A percentile compares a stretch with the other conserved stretches of the same genome.
phyloP scores from a whole-genome alignment of 2,329 filamentous ascomycete genomes.

The Intubia oerlemansii region DNA sequence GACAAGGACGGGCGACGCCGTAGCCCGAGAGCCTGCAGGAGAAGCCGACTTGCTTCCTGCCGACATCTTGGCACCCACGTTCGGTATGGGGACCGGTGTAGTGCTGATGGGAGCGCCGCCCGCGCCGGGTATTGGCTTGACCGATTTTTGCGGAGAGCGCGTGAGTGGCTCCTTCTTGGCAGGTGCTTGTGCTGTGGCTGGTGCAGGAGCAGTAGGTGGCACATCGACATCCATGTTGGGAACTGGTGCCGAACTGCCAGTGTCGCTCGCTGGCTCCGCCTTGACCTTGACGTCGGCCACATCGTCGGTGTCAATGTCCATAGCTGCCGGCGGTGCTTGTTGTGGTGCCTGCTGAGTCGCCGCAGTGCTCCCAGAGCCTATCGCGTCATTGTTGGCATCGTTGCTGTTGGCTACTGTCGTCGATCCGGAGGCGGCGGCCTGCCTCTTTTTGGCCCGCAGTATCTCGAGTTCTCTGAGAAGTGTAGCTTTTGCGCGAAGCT shows the following conservation, averaged over 20 bases:
- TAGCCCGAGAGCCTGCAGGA: slow-evolving; percentile 1
- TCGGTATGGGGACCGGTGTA: no score
- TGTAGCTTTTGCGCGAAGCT: slow-evolving; percentile 32
- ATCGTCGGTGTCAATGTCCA: slow-evolving; percentile 13
- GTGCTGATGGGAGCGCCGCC: no score
- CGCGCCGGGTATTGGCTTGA: slow-evolving; percentile 2
- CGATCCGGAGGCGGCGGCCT: no score
- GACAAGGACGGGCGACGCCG: slow-evolving; percentile 5
- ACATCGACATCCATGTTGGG: slow-evolving; percentile 32
- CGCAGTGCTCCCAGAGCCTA: no score
- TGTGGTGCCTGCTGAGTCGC: no score
- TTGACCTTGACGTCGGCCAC: slow-evolving; percentile 12
- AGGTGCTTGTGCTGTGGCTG: slow-evolving; percentile 4
- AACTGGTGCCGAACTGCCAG: slow-evolving; percentile 23
- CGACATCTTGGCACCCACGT: slow-evolving; percentile 9
- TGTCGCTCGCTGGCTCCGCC: slow-evolving; percentile 14
- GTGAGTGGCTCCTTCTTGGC: slow-evolving; percentile 6
- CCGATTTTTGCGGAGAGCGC: slow-evolving; percentile 8
- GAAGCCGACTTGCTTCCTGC: slow-evolving; percentile 4
- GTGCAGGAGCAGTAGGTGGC: slow-evolving; percentile 6
- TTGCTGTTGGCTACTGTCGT: no score
- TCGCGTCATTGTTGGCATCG: no score
- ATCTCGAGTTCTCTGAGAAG: slow-evolving; percentile 30
- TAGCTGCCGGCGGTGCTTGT: slow-evolving; percentile 9
- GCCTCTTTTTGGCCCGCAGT: slow-evolving; percentile 12